Evolutionary conservation across 2,329 filamentous ascomycete genomes (phyloP).

Genomic region (Trichoderma koningii): DNA sequence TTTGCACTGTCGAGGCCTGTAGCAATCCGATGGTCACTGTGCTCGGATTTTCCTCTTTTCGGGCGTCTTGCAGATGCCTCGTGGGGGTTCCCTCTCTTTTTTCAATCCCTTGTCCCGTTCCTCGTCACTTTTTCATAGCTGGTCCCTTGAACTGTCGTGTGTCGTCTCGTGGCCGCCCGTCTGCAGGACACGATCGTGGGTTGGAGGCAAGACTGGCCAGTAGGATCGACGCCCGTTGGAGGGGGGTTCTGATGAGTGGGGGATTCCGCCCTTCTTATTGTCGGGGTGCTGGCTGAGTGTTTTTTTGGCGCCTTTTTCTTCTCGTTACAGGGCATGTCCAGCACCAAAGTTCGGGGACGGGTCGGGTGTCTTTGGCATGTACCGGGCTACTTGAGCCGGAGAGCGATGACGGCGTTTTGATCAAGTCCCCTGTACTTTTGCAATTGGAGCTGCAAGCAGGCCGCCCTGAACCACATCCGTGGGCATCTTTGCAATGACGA

Average conservation of each 20-base stretch:
- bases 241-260: background rate
- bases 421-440: no score
- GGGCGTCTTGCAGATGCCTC: conserved; percentile 11
- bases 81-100: background rate
- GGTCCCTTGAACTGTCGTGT: conserved; percentile 17
- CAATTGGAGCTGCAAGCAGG: no score
- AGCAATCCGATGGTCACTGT: no score
- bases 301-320: background rate
- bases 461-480: no score
- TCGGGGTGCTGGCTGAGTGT: no score
- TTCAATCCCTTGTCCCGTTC: background rate
- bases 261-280: background rate
- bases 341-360: background rate
- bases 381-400: no score
- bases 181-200: conserved; percentile 24
- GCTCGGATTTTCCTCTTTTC: background rate
- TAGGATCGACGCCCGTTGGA: conserved; percentile 13
- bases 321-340: background rate
- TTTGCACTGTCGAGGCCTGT: background rate
- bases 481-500: no score
- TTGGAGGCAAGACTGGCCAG: conserved; percentile 18
- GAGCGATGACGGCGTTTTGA: no score
- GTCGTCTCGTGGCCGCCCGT: conserved; percentile 23
- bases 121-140: background rate
- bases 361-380: no score